Percentiles rank a stretch among this genome's conserved stretches.
Evolutionary conservation across 2,329 filamentous ascomycete species (phyloP).

Genomic region (Fusarium coicis): DNA sequence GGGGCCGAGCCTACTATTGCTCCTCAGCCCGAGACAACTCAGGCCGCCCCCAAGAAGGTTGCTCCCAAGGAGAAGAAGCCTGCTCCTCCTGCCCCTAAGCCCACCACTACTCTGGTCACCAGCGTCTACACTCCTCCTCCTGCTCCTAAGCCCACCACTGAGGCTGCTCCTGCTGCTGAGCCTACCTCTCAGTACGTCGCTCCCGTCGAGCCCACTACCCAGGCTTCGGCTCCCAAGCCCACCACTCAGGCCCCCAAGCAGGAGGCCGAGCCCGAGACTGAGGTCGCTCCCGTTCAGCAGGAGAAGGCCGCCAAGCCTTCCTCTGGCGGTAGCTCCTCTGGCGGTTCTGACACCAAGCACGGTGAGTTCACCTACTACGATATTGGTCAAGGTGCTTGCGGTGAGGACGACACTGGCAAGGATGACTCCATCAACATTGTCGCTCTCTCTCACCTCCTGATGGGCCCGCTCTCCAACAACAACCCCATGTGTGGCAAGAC

Average conservation of each 20-base stretch:
- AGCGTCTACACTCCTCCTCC: constrained; percentile 37
- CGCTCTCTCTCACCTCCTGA: constrained; percentile 72
- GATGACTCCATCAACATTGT: constrained; percentile 70
- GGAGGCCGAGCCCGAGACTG: constrained; percentile 5
- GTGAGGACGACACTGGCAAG: constrained; percentile 66
- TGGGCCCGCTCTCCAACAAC: constrained; percentile 71
- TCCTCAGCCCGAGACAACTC: constrained; percentile 26
- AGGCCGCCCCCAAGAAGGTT: constrained; percentile 18
- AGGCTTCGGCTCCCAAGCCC: constrained; percentile 20
- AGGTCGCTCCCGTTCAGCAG: constrained; percentile 26
- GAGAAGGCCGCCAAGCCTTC: constrained; percentile 32
- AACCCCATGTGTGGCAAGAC: constrained; percentile 78
- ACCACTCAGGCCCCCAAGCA: constrained; percentile 4
- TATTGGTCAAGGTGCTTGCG: constrained; percentile 74
- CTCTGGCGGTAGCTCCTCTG: constrained; percentile 21
- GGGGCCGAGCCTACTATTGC: constrained; percentile 43
- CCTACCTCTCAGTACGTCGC: constrained; percentile 30
- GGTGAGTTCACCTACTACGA: constrained; percentile 82
- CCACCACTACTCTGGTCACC: constrained; percentile 33
- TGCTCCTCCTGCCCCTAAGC: constrained; percentile 36
- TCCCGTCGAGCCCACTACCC: constrained; percentile 40
- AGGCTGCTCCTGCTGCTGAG: constrained; percentile 10
- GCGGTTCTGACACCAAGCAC: constrained; percentile 46
- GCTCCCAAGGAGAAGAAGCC: constrained; percentile 32
- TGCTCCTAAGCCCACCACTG: constrained; percentile 25